A percentile compares a stretch with the other conserved stretches of the same genome.
These are phyloP conservation scores for Monilinia vaccinii-corymbosi DNA, from an alignment of 2,329 filamentous ascomycete species.

Conservation along the genomic window DNA sequence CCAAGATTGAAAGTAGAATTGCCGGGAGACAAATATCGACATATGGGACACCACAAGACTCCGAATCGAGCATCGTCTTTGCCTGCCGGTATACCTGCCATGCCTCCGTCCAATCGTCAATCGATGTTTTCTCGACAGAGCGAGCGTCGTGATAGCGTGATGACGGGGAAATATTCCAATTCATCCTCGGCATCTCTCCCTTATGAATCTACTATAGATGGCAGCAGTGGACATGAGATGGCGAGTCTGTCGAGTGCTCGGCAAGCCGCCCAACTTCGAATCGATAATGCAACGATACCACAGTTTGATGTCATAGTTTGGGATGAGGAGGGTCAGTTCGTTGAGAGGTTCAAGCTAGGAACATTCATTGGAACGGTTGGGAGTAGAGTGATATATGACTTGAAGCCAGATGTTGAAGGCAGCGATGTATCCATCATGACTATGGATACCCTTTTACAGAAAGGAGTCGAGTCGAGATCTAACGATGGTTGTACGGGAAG, in stretches of 20 bases:
- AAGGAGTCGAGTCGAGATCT: slow-evolving; percentile 20
- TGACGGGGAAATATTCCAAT: neutral
- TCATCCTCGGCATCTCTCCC: slow-evolving; percentile 1
- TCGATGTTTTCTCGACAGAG: slow-evolving; percentile 7
- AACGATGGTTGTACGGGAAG: slow-evolving; percentile 22
- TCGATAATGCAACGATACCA: slow-evolving; percentile 48
- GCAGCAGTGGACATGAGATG: slow-evolving; percentile 2
- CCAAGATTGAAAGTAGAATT: slow-evolving; percentile 24
- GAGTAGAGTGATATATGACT: slow-evolving; percentile 50
- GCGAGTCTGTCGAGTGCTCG: slow-evolving; percentile 39
- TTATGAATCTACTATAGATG: slow-evolving; percentile 1
- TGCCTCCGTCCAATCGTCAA: slow-evolving; percentile 12
- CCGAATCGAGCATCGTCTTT: slow-evolving; percentile 16
- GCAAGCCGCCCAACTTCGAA: slow-evolving; percentile 54
- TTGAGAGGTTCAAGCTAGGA: slow-evolving; percentile 47
- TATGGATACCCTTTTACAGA: slow-evolving; percentile 40
- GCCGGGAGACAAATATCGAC: slow-evolving; percentile 22
- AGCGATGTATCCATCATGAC: slow-evolving; percentile 47
- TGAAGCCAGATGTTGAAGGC: slow-evolving; percentile 44
- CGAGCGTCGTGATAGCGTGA: neutral
- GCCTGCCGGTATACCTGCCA: slow-evolving; percentile 7
- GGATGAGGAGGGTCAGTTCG: slow-evolving; percentile 35
- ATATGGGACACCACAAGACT: slow-evolving; percentile 20
- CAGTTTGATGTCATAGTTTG: slow-evolving; percentile 50
- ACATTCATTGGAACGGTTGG: slow-evolving; percentile 52